Evolutionary conservation across 805 yeast genomes (phyloP), one percentile per base, ranked within the genome.

Genomic region (Zygoascus tannicola): DNA sequence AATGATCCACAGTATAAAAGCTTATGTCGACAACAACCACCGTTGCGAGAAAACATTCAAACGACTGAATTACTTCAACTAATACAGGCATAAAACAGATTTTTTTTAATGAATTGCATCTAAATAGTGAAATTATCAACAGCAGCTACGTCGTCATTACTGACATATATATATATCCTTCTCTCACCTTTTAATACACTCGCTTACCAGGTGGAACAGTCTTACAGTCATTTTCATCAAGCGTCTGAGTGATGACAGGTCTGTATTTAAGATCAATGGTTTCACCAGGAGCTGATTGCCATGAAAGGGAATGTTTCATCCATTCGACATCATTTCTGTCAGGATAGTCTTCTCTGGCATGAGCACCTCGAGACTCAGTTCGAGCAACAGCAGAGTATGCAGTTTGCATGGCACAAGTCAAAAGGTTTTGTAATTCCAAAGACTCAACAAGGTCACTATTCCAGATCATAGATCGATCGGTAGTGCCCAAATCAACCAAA

Each of bases 401-500:
- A 43, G 97, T 88, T 74, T 92, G 98, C 52, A 81, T 79, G 50
- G 97, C 97, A 74, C 97, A 86, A 41, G 97, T 88, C 65, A 90
- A 75, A 74, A 90, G 76, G 80, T 90, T 90, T 69, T 88, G 96
- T 64, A 90, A 75, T 69, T 90, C 98, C 57, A 92, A 74, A 44
- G 97, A 85, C 73, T 90, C 98, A 43, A 88, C 94, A 63, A 90
- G 73, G 66, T 90, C 98, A 41, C 95, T 81, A 76, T 90, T 90
- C 98, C 98, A 90, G 62, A 90, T 88, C 97, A 92, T 86, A 14
- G 96, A 86, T 71, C 96, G 80, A 67, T 90, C 98, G 52, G 88
- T 77, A 51, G 94, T 86, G 63, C 84, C 83, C 52, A 90, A 80
- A 59, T 85, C 79, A 35, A 65, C 67, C 60, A 85, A 82, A 30